Base-by-base conservation (phyloP, 306 rosid species). In the Vigna radiata region DNA sequence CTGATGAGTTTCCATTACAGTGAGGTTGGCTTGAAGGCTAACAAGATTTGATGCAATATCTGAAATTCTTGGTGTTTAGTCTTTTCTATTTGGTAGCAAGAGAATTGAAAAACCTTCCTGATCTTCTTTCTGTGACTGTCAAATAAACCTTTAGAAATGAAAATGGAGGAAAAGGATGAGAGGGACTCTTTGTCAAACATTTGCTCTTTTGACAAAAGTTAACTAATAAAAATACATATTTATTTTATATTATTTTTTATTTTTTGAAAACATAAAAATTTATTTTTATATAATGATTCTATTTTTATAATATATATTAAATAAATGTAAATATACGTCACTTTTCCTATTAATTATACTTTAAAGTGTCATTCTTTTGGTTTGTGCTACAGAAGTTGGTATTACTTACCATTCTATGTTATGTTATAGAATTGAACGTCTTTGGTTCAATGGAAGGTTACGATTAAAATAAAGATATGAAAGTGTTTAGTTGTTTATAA, bases 1-100 rank as follows among this genome's bases (percentile, higher is more conserved):
- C 61, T 49, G 82, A 21, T 66, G 75, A 36, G 80, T 59, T 72
- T 88, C 98, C 97, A 94, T 94, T 55, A 81, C 71, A 62, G 47
- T 73, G 62, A 64, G 79, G 75, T 68, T 85, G 61, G 52, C 52
- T 67, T 78, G 79, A 76, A 77, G 61, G 52, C 63, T 59, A 75
- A 68, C 69, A 43, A 49, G 84, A 80, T 68, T 74, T 76, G 76
- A 66, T 85, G 88, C 81, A 47, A 79, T 63, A 36, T 72, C 80
- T 78, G 76, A 85, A 79, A 69, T 76, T 81, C 65, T 79, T 71
- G 73, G 72, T 53, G 64, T 79, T 49, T 12, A n/a, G 60, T 78
- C 48, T 59, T 48, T 80, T 68, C 73, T 68, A 47, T 69, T 70
- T 55, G 81, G 82, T 85, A 41, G 61, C 21, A 54, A 56, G 83